Evolutionary conservation across 768 basidiomycete genomes (phyloP).

Genomic region (Rhizopogon sp.): DNA sequence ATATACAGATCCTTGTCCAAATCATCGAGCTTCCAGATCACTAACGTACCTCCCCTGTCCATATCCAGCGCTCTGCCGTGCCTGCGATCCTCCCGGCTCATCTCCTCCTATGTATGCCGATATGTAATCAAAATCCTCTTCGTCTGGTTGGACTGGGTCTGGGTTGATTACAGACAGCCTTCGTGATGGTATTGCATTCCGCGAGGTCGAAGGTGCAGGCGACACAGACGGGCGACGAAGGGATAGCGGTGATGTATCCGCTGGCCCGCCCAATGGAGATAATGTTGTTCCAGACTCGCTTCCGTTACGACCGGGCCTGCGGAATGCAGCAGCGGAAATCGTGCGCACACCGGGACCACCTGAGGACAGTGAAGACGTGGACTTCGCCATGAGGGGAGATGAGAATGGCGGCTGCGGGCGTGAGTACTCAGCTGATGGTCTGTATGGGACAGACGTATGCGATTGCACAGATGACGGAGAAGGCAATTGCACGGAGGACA

Average conservation of each 20-base stretch:
- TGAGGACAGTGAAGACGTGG: constrained; percentile 28
- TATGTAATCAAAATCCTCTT: constrained; percentile 54
- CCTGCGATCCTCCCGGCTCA: constrained; percentile 2
- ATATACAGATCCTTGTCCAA: not conserved
- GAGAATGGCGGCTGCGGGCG: constrained; percentile 29
- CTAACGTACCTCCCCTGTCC: constrained; percentile 41
- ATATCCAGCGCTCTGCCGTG: constrained; percentile 26
- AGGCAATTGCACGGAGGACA: not conserved
- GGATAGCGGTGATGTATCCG: constrained; percentile 43
- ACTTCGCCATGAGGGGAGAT: constrained; percentile 24
- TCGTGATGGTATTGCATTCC: constrained; percentile 13
- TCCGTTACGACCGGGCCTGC: constrained; percentile 38
- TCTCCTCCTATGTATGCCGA: constrained; percentile 41
- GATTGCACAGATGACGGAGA: constrained; percentile 1
- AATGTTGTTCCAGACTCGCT: constrained; percentile 2
- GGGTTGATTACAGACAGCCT: constrained; percentile 24
- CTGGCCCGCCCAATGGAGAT: constrained; percentile 19
- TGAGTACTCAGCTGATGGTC: constrained; percentile 46
- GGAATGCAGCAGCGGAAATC: constrained; percentile 75
- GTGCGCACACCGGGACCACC: constrained; percentile 40
- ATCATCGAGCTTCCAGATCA: constrained; percentile 31
- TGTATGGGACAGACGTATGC: constrained; percentile 24
- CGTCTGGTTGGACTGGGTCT: constrained; percentile 20
- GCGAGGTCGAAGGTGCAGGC: constrained; percentile 8
- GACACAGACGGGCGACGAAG: constrained; percentile 46